Conservation (phyloP, 108 stramenopile species). For the Cyclotella cryptica region DNA sequence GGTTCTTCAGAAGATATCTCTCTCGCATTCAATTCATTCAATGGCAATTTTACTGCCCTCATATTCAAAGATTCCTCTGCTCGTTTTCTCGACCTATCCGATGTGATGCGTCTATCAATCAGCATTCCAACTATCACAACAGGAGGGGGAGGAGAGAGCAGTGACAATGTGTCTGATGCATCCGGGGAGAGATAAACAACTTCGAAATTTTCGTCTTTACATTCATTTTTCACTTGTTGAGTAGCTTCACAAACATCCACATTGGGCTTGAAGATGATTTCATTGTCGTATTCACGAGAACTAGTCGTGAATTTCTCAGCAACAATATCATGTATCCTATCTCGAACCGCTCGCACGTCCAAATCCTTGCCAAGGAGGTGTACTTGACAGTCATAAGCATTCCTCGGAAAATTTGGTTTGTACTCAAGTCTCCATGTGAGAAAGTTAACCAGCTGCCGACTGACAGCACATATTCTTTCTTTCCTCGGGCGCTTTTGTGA, state of each 20-base stretch:
- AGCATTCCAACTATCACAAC: slow-evolving; percentile 77
- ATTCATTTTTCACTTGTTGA: slow-evolving; percentile 31
- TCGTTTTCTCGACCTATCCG: slow-evolving; percentile 64
- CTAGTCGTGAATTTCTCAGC: not conserved
- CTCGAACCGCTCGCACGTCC: slow-evolving; percentile 36
- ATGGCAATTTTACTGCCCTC: slow-evolving; percentile 50
- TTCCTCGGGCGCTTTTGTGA: slow-evolving; percentile 67
- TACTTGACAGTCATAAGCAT: slow-evolving; percentile 23
- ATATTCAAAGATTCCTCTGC: slow-evolving; percentile 55
- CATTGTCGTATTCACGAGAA: not conserved
- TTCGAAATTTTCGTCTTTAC: slow-evolving; percentile 7
- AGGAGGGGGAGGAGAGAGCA: slow-evolving; percentile 52
- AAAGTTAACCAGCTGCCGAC: slow-evolving; percentile 76
- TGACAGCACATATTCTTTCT: slow-evolving; percentile 77
- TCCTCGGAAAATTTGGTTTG: not conserved
- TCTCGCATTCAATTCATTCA: slow-evolving; percentile 58
- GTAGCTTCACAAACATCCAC: slow-evolving; percentile 37
- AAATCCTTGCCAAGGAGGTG: slow-evolving; percentile 29
- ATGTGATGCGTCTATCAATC: slow-evolving; percentile 79
- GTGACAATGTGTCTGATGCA: slow-evolving; percentile 59
- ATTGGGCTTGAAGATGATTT: slow-evolving; percentile 28
- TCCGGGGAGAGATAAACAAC: slow-evolving; percentile 84
- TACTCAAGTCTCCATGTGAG: slow-evolving; percentile 63
- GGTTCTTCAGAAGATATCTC: slow-evolving; percentile 64
- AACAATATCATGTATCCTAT: slow-evolving; percentile 54